phyloP scores from a whole-genome alignment of 2,329 filamentous ascomycete genomes.

The Neofusicoccum kwambonambiense region DNA sequence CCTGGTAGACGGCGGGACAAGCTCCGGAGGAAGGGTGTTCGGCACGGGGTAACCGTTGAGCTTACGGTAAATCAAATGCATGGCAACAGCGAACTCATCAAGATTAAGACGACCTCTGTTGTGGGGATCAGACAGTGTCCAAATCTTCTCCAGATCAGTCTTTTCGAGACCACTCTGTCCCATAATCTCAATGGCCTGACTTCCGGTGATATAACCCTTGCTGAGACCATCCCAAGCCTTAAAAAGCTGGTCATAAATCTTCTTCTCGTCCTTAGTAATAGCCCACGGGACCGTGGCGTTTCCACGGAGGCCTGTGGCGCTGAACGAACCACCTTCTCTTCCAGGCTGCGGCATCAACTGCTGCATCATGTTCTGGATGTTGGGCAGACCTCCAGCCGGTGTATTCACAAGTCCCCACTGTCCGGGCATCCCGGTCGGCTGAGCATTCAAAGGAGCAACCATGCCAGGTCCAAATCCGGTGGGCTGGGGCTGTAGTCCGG shows the following conservation, averaged over 20 bases:
- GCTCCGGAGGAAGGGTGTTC: constrained; percentile 80
- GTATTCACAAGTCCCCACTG: constrained; percentile 99
- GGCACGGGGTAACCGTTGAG: constrained; percentile 94
- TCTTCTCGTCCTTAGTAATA: constrained; percentile 98
- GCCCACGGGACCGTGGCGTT: constrained; percentile 98
- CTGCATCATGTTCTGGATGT: constrained; percentile 87
- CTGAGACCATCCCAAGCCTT: constrained; percentile 93
- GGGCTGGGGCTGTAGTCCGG: constrained; percentile 56
- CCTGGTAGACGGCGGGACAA: constrained; percentile 90
- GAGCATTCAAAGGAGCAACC: constrained; percentile 71
- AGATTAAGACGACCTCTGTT: constrained; percentile 93
- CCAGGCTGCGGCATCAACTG: constrained; percentile 98
- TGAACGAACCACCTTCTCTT: constrained; percentile 76
- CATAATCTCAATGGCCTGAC: constrained; percentile 94
- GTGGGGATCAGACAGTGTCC: constrained; percentile 90
- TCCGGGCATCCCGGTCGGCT: constrained; percentile 87
- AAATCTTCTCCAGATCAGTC: constrained; percentile 84
- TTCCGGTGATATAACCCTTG: constrained; percentile 88
- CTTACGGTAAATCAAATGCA: constrained; percentile 98
- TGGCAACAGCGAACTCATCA: constrained; percentile 96
- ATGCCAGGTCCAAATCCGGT: constrained; percentile 51
- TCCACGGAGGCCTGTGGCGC: constrained; percentile 81
- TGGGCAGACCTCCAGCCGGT: constrained; percentile 82
- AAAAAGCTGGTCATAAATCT: constrained; percentile 92
- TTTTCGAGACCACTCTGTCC: constrained; percentile 93